These are phyloP conservation scores for Suillus ampliporus DNA, from an alignment of 768 basidiomycete genomes.

Conservation along the genomic window DNA sequence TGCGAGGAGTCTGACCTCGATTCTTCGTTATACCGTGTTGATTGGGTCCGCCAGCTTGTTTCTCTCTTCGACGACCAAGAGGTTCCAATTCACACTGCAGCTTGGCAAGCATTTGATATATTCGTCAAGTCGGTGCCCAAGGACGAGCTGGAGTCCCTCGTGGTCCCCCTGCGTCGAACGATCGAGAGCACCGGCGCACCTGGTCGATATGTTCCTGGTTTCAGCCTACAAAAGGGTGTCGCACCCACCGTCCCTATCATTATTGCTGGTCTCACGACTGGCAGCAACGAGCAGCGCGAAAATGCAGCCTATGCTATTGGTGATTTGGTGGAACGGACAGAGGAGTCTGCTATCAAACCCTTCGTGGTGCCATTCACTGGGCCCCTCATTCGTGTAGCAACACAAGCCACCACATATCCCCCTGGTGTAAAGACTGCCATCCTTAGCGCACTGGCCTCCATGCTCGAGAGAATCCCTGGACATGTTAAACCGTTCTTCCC, in stretches of 20 bases:
- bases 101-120: constrained; percentile 81
- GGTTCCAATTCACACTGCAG: constrained; percentile 78
- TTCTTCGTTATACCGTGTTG: constrained; percentile 82
- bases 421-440: constrained; percentile 94
- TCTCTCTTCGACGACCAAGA: constrained; percentile 81
- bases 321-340: constrained; percentile 91
- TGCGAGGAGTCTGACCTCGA: constrained; percentile 86
- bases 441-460: constrained; percentile 80
- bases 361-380: constrained; percentile 96
- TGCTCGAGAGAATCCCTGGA: constrained; percentile 83
- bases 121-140: constrained; percentile 92
- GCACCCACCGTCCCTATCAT: constrained; percentile 85
- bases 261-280: constrained; percentile 91
- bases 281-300: constrained; percentile 94
- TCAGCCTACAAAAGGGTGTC: constrained; percentile 83
- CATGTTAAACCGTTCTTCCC: constrained; percentile 99
- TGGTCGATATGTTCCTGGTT: constrained; percentile 81
- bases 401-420: constrained; percentile 87
- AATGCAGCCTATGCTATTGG: constrained; percentile 95
- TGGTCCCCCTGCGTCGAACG: constrained; percentile 85
- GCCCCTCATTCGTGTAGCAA: constrained; percentile 93
- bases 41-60: constrained; percentile 93
- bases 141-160: constrained; percentile 90
- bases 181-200: constrained; percentile 87
- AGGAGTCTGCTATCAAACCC: constrained; percentile 87